Evolutionary conservation across 2,329 filamentous ascomycete genomes (phyloP).

Genomic region (Pyricularia grisea): DNA sequence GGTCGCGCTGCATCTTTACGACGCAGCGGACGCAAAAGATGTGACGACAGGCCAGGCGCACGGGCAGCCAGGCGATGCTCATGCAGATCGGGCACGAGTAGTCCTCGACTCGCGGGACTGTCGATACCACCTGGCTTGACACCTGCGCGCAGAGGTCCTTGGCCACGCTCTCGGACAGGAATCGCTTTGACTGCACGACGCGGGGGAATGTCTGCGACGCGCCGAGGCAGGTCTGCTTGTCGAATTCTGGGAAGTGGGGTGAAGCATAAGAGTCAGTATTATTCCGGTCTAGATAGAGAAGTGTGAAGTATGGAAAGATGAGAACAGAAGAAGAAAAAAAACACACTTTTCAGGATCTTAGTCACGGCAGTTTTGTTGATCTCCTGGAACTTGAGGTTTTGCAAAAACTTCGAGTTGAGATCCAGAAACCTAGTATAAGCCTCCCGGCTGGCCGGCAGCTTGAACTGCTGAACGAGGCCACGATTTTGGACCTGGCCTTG

Average conservation of each 20-base stretch:
- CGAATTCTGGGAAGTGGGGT: constrained; percentile 53
- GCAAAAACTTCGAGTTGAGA: constrained; percentile 69
- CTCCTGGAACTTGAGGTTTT: constrained; percentile 74
- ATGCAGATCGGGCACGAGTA: constrained; percentile 77
- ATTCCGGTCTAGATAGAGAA: too few species aligned
- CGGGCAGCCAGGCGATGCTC: constrained; percentile 68
- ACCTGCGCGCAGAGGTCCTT: constrained; percentile 69
- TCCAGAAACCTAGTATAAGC: constrained; percentile 61
- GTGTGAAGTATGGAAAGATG: too few species aligned
- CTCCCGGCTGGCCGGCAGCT: constrained; percentile 51
- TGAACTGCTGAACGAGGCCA: constrained; percentile 52
- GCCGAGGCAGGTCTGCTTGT: constrained; percentile 71
- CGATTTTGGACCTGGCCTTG: constrained; percentile 55
- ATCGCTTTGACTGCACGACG: constrained; percentile 46
- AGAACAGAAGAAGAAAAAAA: neutral
- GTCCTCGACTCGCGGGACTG: constrained; percentile 76
- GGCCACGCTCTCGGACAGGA: constrained; percentile 59
- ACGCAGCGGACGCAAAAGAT: constrained; percentile 79
- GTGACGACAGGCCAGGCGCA: constrained; percentile 67
- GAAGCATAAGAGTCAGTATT: neutral
- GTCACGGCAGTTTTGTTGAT: constrained; percentile 68
- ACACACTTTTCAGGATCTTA: constrained; percentile 77
- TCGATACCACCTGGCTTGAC: constrained; percentile 58
- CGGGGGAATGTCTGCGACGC: constrained; percentile 54
- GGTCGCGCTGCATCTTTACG: constrained; percentile 65